Percentiles rank a stretch among this genome's conserved stretches.
These are phyloP conservation scores for Bacterosira constricta DNA, from an alignment of 108 stramenopile genomes.

Conservation along the genomic window DNA sequence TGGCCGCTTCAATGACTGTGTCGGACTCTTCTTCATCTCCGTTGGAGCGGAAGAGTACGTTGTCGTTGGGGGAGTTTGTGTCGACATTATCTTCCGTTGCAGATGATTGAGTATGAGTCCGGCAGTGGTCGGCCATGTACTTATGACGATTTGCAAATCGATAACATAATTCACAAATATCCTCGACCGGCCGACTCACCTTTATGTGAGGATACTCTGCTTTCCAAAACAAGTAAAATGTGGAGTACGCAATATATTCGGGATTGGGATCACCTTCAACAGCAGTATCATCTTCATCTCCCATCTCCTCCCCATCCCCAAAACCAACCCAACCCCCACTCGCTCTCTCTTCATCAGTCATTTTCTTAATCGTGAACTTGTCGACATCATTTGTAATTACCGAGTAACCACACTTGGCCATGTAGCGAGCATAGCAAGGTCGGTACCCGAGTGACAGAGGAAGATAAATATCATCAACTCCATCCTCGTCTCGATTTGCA, in stretches of 20 bases:
- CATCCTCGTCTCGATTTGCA: too few relatives aligned
- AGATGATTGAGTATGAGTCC: too few relatives aligned
- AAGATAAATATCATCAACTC: too few relatives aligned
- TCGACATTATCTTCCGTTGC: neutral
- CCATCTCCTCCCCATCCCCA: neutral
- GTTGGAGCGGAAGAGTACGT: neutral
- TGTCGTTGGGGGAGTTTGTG: neutral
- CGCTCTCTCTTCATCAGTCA: too few relatives aligned
- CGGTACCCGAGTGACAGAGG: too few relatives aligned
- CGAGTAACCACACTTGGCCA: too few relatives aligned
- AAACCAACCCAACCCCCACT: too few relatives aligned
- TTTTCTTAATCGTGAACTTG: too few relatives aligned
- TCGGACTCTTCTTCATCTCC: neutral
- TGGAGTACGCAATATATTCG: neutral
- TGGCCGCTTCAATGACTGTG: too few relatives aligned
- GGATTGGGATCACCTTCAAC: neutral
- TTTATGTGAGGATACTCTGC: slow-evolving; percentile 13
- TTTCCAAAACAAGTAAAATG: slow-evolving; percentile 13
- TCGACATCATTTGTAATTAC: too few relatives aligned
- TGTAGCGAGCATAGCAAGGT: too few relatives aligned
- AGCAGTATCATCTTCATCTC: too few relatives aligned
- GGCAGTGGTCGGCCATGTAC: neutral
- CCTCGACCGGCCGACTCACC: slow-evolving; percentile 24
- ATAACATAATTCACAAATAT: slow-evolving; percentile 26
- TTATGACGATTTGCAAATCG: slow-evolving; percentile 24